Conservation (phyloP, 2,329 filamentous ascomycete species). For the Trichoderma hamatum region DNA sequence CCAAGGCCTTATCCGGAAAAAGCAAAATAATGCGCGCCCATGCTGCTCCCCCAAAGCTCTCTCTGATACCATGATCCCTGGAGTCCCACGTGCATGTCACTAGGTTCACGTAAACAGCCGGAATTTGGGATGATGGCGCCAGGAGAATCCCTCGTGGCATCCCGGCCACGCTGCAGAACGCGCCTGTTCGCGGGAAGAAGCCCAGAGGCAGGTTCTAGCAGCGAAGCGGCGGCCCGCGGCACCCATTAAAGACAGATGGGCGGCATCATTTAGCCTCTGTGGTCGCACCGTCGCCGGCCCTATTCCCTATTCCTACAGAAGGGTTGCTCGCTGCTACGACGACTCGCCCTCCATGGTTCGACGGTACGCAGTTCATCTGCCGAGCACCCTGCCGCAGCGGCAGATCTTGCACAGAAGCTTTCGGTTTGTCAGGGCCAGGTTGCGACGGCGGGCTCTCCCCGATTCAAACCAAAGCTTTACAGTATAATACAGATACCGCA, state of each 20-base stretch:
- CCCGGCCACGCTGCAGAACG: constrained; percentile 20
- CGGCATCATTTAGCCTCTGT: constrained; percentile 18
- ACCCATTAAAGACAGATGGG: constrained; percentile 15
- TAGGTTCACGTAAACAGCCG: constrained; percentile 24
- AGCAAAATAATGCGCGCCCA: constrained; percentile 26
- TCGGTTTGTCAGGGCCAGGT: not conserved
- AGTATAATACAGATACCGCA: not conserved
- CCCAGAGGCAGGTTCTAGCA: constrained; percentile 16
- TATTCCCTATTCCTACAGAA: constrained; percentile 20
- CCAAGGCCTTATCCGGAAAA: constrained; percentile 23
- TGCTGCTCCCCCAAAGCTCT: not conserved
- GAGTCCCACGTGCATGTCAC: constrained; percentile 26
- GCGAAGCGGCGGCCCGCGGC: constrained; percentile 25
- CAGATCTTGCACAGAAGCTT: constrained; percentile 13
- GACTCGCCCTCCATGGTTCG: not conserved
- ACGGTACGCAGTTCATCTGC: constrained; percentile 26
- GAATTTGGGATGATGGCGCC: constrained; percentile 16
- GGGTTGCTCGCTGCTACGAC: not conserved
- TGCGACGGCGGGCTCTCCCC: not conserved
- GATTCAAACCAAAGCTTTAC: not conserved
- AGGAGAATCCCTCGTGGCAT: constrained; percentile 28
- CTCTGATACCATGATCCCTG: constrained; percentile 10
- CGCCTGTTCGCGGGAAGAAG: constrained; percentile 19
- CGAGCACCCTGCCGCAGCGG: constrained; percentile 23
- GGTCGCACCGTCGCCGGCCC: constrained; percentile 24